Percentiles rank a stretch among this genome's conserved stretches.
Evolutionary conservation across 73 alveolate species (phyloP).

Genomic region (Stentor roeselii): DNA sequence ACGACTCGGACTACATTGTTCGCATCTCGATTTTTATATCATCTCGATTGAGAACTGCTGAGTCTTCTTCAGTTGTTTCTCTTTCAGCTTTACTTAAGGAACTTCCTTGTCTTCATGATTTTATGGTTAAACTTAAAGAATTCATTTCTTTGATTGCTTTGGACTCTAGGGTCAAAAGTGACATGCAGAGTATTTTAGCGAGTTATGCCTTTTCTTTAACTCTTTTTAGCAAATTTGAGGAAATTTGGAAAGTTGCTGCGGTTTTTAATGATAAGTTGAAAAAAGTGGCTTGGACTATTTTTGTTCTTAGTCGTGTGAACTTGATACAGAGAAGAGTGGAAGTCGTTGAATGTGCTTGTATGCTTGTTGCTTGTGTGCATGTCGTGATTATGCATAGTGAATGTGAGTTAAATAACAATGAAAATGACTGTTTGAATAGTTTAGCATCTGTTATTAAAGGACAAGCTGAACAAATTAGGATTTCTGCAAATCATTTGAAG

Average conservation of each 20-base stretch:
- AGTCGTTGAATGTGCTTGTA: constrained; percentile 16
- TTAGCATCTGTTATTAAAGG: neutral
- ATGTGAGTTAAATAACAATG: neutral
- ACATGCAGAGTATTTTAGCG: neutral
- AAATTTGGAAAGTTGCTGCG: neutral
- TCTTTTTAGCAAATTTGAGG: constrained; percentile 8
- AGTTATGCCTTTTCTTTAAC: constrained; percentile 26
- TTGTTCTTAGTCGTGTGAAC: neutral
- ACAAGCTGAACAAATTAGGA: constrained; percentile 7
- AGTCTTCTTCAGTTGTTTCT: neutral
- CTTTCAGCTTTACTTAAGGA: neutral
- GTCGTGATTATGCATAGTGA: neutral
- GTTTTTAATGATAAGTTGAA: neutral
- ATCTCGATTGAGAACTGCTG: neutral
- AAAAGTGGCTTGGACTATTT: constrained; percentile 17
- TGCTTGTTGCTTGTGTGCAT: neutral
- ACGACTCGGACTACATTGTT: neutral
- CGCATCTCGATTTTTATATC: neutral
- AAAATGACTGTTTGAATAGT: neutral
- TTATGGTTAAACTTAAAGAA: neutral
- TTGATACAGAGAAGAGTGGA: constrained; percentile 6
- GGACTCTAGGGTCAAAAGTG: neutral
- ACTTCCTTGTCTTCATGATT: neutral
- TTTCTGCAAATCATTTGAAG: constrained; percentile 18
- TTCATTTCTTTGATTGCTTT: neutral